These are phyloP conservation scores for Fusarium sp. DNA, from an alignment of 2,329 filamentous ascomycete species.

Conservation along the genomic window DNA sequence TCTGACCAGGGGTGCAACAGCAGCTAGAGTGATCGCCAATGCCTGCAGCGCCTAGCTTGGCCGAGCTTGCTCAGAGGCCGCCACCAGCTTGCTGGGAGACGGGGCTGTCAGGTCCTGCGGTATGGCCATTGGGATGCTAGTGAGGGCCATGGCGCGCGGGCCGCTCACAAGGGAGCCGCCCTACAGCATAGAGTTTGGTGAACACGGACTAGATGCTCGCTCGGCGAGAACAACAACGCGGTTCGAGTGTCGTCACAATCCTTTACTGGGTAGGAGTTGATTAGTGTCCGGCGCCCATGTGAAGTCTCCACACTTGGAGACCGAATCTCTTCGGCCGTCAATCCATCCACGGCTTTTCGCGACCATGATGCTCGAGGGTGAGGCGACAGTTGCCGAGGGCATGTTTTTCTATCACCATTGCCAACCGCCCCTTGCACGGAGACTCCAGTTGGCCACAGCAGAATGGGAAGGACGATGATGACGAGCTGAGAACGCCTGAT, in stretches of 20 bases:
- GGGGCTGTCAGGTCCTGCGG: slow-evolving; percentile 32
- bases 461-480: not conserved
- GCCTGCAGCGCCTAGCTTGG: slow-evolving; percentile 35
- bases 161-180: slow-evolving; percentile 34
- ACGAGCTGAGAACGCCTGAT: not conserved
- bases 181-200: slow-evolving; percentile 34
- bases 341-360: not conserved
- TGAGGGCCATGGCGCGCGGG: slow-evolving; percentile 35
- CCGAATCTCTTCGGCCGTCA: slow-evolving; percentile 32
- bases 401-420: not conserved
- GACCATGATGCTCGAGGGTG: not conserved
- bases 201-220: slow-evolving; percentile 20
- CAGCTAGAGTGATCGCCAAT: slow-evolving; percentile 39
- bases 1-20: slow-evolving; percentile 37
- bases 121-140: slow-evolving; percentile 34
- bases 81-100: slow-evolving; percentile 14
- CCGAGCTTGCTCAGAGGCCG: slow-evolving; percentile 20
- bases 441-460: not conserved
- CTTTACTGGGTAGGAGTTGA: slow-evolving; percentile 24
- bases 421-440: not conserved
- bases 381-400: not conserved
- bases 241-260: slow-evolving; percentile 16
- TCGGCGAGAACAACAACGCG: slow-evolving; percentile 5
- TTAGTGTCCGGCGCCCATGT: slow-evolving; percentile 27
- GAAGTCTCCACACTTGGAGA: slow-evolving; percentile 13